Conservation (phyloP, 495 filamentous ascomycete species). For the Penicillium diatomitis region DNA sequence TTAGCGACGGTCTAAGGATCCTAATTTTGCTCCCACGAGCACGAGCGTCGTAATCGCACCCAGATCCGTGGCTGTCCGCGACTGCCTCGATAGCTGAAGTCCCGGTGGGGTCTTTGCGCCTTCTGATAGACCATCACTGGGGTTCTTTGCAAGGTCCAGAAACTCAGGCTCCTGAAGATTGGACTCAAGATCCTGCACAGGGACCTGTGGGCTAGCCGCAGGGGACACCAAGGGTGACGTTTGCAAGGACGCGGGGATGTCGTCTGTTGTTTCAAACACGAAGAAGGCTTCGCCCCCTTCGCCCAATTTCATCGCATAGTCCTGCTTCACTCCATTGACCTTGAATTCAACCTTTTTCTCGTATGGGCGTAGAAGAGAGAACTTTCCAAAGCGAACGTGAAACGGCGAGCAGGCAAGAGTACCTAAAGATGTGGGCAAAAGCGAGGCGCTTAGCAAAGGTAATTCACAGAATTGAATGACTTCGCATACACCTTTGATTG, state of each 20-base stretch:
- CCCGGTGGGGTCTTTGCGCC: constrained; percentile 16
- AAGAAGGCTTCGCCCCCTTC: constrained; percentile 98
- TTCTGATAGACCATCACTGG: constrained; percentile 15
- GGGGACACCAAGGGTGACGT: constrained; percentile 91
- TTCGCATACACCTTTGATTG: background rate
- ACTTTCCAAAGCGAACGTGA: constrained; percentile 98
- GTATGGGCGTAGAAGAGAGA: constrained; percentile 85
- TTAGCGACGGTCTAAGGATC: background rate
- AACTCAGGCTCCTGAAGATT: constrained; percentile 75
- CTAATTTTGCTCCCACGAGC: too few species aligned
- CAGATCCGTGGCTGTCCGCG: constrained; percentile 40
- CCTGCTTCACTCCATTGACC: constrained; percentile 85
- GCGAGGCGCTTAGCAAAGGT: background rate
- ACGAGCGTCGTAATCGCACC: constrained; percentile 22
- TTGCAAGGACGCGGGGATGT: constrained; percentile 80
- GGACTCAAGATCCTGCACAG: constrained; percentile 44
- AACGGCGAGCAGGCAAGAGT: constrained; percentile 90
- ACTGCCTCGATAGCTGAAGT: constrained; percentile 32
- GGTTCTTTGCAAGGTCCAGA: constrained; percentile 53
- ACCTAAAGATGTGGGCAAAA: constrained; percentile 27
- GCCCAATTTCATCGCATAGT: constrained; percentile 96
- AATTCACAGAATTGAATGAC: too few species aligned
- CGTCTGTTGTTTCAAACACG: constrained; percentile 87
- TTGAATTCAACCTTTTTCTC: constrained; percentile 99
- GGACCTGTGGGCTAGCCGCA: constrained; percentile 60